Conservation (phyloP, 257 asterid genomes). For the Marsdenia floribunda region DNA sequence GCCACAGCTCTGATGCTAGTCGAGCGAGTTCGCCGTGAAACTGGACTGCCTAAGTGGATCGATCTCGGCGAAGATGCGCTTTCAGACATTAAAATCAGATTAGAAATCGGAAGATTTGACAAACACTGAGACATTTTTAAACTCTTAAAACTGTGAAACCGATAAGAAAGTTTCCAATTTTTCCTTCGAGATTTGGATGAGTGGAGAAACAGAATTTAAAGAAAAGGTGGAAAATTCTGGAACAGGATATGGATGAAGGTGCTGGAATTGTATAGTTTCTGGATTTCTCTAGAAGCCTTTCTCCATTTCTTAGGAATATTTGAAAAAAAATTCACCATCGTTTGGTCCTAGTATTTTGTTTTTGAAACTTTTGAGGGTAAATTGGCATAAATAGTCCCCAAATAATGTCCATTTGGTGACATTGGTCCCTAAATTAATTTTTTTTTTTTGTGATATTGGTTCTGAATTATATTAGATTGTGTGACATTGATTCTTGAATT, state of each 20-base stretch:
- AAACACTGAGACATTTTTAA: slow-evolving; percentile 36
- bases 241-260: slow-evolving; percentile 8
- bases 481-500: too few species aligned
- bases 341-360: too few species aligned
- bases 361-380: too few species aligned
- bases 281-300: slow-evolving; percentile 41
- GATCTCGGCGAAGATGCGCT: slow-evolving; percentile 18
- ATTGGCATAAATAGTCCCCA: too few species aligned
- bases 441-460: too few species aligned
- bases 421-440: too few species aligned
- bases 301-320: background rate
- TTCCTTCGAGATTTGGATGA: background rate
- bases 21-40: slow-evolving; percentile 4
- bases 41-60: slow-evolving; percentile 5
- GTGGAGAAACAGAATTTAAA: slow-evolving; percentile 13
- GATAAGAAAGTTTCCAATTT: too few species aligned
- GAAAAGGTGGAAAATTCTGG: slow-evolving; percentile 37
- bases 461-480: too few species aligned
- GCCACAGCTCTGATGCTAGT: slow-evolving; percentile 28
- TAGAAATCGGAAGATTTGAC: slow-evolving; percentile 31
- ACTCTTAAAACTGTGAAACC: background rate
- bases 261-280: slow-evolving; percentile 17
- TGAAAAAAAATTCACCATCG: background rate
- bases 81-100: slow-evolving; percentile 17
- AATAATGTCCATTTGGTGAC: too few species aligned